phyloP scores from a whole-genome alignment of 352 stramenopile species.

The Phytophthora melonis region DNA sequence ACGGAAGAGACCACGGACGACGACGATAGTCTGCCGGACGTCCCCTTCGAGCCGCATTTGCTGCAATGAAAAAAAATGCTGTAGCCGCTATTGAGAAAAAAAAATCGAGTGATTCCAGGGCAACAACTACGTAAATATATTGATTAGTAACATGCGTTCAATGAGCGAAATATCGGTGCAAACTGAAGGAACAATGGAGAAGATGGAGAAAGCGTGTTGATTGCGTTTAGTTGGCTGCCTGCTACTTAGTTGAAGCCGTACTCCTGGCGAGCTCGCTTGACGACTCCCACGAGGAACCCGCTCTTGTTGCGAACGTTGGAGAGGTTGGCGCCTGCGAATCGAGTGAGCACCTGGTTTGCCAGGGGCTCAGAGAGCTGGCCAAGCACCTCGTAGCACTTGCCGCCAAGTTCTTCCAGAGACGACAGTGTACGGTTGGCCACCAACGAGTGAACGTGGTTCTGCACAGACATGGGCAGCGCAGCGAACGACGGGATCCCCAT shows the following conservation, averaged over 20 bases:
- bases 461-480: slow-evolving; percentile 65
- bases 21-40: slow-evolving; percentile 58
- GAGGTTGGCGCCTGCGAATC: slow-evolving; percentile 79
- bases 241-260: slow-evolving; percentile 70
- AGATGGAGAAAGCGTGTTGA: neutral
- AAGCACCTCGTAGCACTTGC: slow-evolving; percentile 88
- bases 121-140: slow-evolving; percentile 40
- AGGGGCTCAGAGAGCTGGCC: slow-evolving; percentile 75
- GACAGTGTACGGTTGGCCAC: slow-evolving; percentile 60
- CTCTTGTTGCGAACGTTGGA: slow-evolving; percentile 80
- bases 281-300: slow-evolving; percentile 83
- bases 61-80: slow-evolving; percentile 29
- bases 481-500: slow-evolving; percentile 43
- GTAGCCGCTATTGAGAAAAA: slow-evolving; percentile 34
- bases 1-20: slow-evolving; percentile 48
- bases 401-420: slow-evolving; percentile 77
- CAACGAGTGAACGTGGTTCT: slow-evolving; percentile 74
- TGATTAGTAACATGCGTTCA: slow-evolving; percentile 23
- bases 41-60: slow-evolving; percentile 59
- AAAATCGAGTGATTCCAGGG: neutral
- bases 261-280: slow-evolving; percentile 82
- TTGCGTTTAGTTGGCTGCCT: neutral
- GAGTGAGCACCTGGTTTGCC: slow-evolving; percentile 78
- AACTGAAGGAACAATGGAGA: neutral
- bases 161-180: neutral